Conservation (phyloP, 164 flowering plant genomes). For the Tetracentron sinense region DNA sequence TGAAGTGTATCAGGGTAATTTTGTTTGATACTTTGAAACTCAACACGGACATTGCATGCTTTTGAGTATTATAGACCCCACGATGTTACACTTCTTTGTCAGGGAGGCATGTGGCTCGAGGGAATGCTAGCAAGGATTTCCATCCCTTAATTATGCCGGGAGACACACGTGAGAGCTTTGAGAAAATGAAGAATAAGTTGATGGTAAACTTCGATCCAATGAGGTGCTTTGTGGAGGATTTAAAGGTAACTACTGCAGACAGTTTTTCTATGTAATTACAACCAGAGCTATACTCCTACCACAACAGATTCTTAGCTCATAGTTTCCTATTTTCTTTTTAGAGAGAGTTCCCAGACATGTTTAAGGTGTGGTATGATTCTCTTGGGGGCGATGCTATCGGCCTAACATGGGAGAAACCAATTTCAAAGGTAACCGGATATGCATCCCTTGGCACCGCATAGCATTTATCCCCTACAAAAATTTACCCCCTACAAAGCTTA, state of each 20-base stretch:
- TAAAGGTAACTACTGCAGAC: slow-evolving; percentile 50
- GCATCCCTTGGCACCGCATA: not conserved
- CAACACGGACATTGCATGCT: not conserved
- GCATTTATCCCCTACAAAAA: not conserved
- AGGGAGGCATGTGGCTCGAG: slow-evolving; percentile 67
- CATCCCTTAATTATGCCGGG: slow-evolving; percentile 44
- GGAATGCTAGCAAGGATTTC: slow-evolving; percentile 65
- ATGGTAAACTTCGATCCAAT: slow-evolving; percentile 86
- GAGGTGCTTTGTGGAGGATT: slow-evolving; percentile 54
- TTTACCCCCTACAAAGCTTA: not conserved
- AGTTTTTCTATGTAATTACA: not conserved
- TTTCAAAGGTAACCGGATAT: slow-evolving; percentile 49
- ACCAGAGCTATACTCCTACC: no score
- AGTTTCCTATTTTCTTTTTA: slow-evolving; percentile 22
- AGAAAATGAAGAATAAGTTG: slow-evolving; percentile 46
- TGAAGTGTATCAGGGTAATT: slow-evolving; percentile 58
- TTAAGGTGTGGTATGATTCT: slow-evolving; percentile 87
- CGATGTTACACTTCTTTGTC: slow-evolving; percentile 11
- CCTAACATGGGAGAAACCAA: slow-evolving; percentile 58
- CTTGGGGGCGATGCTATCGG: slow-evolving; percentile 93
- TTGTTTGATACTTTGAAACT: not conserved
- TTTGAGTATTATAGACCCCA: not conserved
- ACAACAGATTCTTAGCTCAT: not conserved
- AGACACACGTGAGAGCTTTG: slow-evolving; percentile 36
- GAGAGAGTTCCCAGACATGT: slow-evolving; percentile 50